Evolutionary conservation across 495 filamentous ascomycete species (phyloP), one percentile per base, ranked within the genome.

Genomic region (Amorphotheca resinae): DNA sequence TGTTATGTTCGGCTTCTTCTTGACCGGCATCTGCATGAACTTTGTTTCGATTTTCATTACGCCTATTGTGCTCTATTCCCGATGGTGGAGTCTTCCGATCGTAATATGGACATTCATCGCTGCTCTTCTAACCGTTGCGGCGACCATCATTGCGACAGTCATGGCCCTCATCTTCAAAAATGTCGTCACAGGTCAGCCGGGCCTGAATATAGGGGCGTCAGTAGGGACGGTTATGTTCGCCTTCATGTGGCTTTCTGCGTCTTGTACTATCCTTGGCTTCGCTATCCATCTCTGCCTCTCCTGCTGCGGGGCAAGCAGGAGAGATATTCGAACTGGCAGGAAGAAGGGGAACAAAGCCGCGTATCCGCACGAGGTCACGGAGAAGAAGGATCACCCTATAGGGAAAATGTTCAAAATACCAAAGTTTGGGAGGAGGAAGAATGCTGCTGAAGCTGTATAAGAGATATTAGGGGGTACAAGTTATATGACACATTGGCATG

Each of bases 1-100:
- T 51, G 77, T 81, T 69, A 94, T 95, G 87, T 95, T 93, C 57
- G 87, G 72, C 41, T 77, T 89, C 59, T 94, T 91, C 66, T 55
- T 95, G 5, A 68, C 77, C 1, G 76, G 76, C 7, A 62, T 75
- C 31, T 66, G 81, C 39, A 64, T 93, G 40, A 74, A 70, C 51
- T 77, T 82, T 39, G 52, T 89, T 40, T 64, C 81, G 17, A 74
- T 87, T 53, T 71, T 83, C 57, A 51, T 83, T 32, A 67, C 72
- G n/a, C 66, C 41, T 0, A 22, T 56, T 69, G 0, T 50, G 72
- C 5, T 72, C 65, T 21, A 61, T 77, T 45, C 77, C 61, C 49
- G 68, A 61, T 18, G 72, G 74, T 32, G 74, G 66, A 32, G 67
- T 56, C 7, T 68, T 18, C 48, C 45, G 21, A 51, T 82, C 47